Evolutionary conservation across 1,284 basidiomycete genomes (phyloP).

Genomic region (Ganoderma resinaceum): DNA sequence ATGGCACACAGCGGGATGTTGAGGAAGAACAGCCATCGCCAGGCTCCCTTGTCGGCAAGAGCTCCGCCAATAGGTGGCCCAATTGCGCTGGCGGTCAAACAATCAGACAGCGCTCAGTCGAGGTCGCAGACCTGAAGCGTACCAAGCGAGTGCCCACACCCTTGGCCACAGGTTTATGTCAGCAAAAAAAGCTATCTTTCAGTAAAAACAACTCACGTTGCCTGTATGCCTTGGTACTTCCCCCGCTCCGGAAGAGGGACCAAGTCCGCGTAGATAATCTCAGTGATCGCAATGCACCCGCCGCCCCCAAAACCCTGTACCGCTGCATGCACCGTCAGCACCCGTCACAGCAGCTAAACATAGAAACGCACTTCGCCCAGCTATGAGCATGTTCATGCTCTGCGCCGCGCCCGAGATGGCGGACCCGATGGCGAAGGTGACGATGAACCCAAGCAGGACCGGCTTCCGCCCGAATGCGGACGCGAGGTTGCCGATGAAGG

Average conservation of each 20-base stretch:
- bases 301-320: constrained; percentile 52
- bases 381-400: constrained; percentile 45
- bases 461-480: constrained; percentile 44
- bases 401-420: constrained; percentile 44
- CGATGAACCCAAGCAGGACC: constrained; percentile 40
- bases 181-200: background rate
- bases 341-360: background rate
- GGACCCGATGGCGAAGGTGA: constrained; percentile 45
- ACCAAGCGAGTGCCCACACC: background rate
- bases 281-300: constrained; percentile 46
- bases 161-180: background rate
- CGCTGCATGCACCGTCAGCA: constrained; percentile 28
- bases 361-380: constrained; percentile 20
- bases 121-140: background rate
- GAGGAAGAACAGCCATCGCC: constrained; percentile 35
- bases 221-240: constrained; percentile 36
- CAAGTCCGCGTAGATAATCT: constrained; percentile 51
- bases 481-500: constrained; percentile 37
- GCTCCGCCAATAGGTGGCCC: constrained; percentile 1
- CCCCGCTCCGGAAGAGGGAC: constrained; percentile 51
- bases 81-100: constrained; percentile 7
- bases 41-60: background rate
- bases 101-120: constrained; percentile 4
- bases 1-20: constrained; percentile 48
- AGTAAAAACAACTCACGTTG: constrained; percentile 24